Percentiles rank a stretch among this genome's conserved stretches.
Evolutionary conservation across 2,329 filamentous ascomycete species (phyloP).

Genomic region (Plectosphaerella sp.): DNA sequence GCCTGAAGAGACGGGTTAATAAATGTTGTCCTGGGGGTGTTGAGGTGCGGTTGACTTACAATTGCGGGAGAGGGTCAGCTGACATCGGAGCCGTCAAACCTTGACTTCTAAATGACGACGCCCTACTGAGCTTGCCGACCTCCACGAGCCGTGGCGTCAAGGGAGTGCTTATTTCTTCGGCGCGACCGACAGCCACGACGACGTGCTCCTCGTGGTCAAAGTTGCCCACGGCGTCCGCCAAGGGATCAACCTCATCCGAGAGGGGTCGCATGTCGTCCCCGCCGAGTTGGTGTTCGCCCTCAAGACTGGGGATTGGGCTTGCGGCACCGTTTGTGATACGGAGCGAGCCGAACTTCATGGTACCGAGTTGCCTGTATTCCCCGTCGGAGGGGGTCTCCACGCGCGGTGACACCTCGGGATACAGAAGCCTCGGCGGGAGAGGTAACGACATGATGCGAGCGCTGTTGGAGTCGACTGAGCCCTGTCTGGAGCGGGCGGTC

Average conservation of each 20-base stretch:
- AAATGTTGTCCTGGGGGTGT: too few relatives aligned
- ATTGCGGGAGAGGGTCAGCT: too few relatives aligned
- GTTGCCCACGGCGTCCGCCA: too few relatives aligned
- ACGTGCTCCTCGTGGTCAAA: not conserved
- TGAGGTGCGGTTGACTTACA: too few relatives aligned
- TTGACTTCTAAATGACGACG: not conserved
- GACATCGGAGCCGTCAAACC: too few relatives aligned
- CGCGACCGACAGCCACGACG: not conserved
- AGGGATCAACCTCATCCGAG: not conserved
- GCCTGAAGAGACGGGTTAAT: too few relatives aligned
- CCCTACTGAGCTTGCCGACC: not conserved
- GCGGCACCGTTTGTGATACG: constrained; percentile 57
- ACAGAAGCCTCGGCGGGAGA: constrained; percentile 10
- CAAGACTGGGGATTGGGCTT: constrained; percentile 44
- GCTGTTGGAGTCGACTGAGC: constrained; percentile 32
- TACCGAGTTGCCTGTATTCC: constrained; percentile 57
- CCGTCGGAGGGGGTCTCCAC: constrained; percentile 46
- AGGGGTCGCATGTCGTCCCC: not conserved
- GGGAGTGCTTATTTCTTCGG: not conserved
- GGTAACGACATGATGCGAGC: constrained; percentile 30
- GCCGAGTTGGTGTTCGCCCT: constrained; percentile 2
- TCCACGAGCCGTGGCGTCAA: not conserved
- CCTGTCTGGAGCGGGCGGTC: constrained; percentile 27
- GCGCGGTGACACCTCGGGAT: constrained; percentile 2
- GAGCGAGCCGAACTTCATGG: constrained; percentile 58